Conservation (phyloP, 2,329 filamentous ascomycete species). For the Arthrobotrys pseudoclavata region DNA sequence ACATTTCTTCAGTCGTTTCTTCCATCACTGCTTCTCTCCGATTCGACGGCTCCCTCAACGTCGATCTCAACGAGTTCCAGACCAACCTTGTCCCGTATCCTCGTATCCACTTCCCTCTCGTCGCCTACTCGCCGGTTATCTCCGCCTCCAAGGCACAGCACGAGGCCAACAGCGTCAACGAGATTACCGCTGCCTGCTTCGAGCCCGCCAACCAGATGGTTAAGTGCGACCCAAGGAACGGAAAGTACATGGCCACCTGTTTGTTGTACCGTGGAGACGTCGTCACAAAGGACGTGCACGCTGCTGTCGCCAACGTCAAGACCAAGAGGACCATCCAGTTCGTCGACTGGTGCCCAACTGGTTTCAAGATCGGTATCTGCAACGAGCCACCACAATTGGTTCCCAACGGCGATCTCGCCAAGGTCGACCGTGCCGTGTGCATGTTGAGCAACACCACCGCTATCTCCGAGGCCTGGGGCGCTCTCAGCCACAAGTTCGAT, state of each 20-base stretch:
- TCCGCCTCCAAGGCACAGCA: slow-evolving; percentile 95
- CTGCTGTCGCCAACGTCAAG: slow-evolving; percentile 94
- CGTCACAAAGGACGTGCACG: slow-evolving; percentile 94
- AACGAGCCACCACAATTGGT: slow-evolving; percentile 97
- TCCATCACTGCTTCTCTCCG: slow-evolving; percentile 98
- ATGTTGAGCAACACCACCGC: slow-evolving; percentile 99
- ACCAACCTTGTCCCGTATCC: slow-evolving; percentile 99
- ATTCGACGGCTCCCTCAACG: slow-evolving; percentile 98
- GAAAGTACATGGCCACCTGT: slow-evolving; percentile 99
- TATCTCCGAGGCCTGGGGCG: slow-evolving; percentile 97
- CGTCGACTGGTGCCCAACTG: slow-evolving; percentile 99
- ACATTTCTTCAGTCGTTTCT: slow-evolving; percentile 79
- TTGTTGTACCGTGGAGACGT: slow-evolving; percentile 98
- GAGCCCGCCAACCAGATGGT: slow-evolving; percentile 99
- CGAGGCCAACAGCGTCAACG: slow-evolving; percentile 97
- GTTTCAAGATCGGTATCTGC: slow-evolving; percentile 99
- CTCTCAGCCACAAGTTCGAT: slow-evolving; percentile 97
- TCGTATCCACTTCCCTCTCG: slow-evolving; percentile 98
- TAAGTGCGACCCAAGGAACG: slow-evolving; percentile 97
- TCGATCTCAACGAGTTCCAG: slow-evolving; percentile 99
- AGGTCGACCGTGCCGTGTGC: slow-evolving; percentile 99
- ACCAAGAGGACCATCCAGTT: slow-evolving; percentile 99
- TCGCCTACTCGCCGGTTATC: slow-evolving; percentile 94
- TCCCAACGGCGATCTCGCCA: slow-evolving; percentile 95
- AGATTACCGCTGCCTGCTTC: slow-evolving; percentile 99